Percentiles rank a stretch among this genome's conserved stretches.
Evolutionary conservation across 768 basidiomycete species (phyloP).

Genomic region (Neoboletus brunneissimus): DNA sequence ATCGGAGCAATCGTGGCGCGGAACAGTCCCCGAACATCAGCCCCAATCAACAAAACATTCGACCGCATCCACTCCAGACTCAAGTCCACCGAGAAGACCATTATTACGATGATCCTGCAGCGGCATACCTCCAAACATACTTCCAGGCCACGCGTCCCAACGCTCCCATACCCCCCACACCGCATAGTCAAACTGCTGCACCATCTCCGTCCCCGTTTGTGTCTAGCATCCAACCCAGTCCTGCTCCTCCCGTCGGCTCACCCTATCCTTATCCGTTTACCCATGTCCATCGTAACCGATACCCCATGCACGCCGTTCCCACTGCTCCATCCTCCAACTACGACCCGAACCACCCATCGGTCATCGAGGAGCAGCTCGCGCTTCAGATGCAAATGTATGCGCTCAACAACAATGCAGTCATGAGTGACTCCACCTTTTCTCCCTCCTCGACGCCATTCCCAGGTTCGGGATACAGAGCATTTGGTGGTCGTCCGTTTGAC

Average conservation of each 20-base stretch:
- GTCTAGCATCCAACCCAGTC: slow-evolving; percentile 52
- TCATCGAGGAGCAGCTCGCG: slow-evolving; percentile 67
- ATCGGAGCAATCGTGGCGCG: slow-evolving; percentile 16
- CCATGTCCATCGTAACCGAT: slow-evolving; percentile 60
- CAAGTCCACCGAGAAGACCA: slow-evolving; percentile 57
- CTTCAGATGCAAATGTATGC: slow-evolving; percentile 79
- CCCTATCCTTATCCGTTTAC: slow-evolving; percentile 79
- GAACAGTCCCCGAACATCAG: slow-evolving; percentile 22
- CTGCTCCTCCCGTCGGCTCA: slow-evolving; percentile 60
- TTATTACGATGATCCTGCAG: slow-evolving; percentile 58
- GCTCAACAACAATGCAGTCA: slow-evolving; percentile 58
- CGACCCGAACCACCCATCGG: slow-evolving; percentile 43
- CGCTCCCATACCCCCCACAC: slow-evolving; percentile 78
- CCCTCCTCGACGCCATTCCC: slow-evolving; percentile 75
- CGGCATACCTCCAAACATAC: slow-evolving; percentile 58
- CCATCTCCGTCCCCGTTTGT: slow-evolving; percentile 70
- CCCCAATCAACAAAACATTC: slow-evolving; percentile 24
- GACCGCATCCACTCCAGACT: slow-evolving; percentile 38
- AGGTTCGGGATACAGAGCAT: slow-evolving; percentile 51
- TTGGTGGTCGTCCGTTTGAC: slow-evolving; percentile 43
- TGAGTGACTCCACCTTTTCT: slow-evolving; percentile 74
- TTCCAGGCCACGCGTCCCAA: slow-evolving; percentile 61
- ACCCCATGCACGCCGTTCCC: slow-evolving; percentile 38
- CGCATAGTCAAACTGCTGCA: slow-evolving; percentile 70
- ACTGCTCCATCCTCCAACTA: slow-evolving; percentile 40